Conservation (phyloP, 2,329 filamentous ascomycete species). For the Cercospora berteroae region DNA sequence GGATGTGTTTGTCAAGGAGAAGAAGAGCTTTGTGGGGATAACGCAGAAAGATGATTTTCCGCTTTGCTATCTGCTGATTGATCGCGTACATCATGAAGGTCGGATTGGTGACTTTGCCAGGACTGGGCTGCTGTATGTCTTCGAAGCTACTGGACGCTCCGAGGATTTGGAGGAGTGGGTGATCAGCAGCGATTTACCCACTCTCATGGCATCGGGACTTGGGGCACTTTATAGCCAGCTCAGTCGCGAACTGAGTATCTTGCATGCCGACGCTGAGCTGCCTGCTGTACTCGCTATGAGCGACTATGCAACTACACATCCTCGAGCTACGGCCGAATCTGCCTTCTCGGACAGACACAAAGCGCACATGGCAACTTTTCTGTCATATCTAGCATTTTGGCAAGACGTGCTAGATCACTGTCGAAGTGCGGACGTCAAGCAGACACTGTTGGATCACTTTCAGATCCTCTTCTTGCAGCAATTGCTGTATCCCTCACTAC, state of each 20-base stretch:
- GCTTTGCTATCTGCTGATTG: constrained; percentile 89
- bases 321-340: constrained; percentile 68
- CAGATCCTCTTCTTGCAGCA: constrained; percentile 95
- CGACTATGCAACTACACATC: constrained; percentile 75
- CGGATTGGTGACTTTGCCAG: constrained; percentile 93
- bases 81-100: constrained; percentile 95
- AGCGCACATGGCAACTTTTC: constrained; percentile 85
- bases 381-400: constrained; percentile 96
- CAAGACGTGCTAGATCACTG: constrained; percentile 97
- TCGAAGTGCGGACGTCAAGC: constrained; percentile 84
- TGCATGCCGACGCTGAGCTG: constrained; percentile 69
- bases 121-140: constrained; percentile 91
- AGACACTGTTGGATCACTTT: constrained; percentile 92
- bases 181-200: constrained; percentile 92
- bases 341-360: constrained; percentile 74
- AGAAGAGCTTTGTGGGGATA: constrained; percentile 74
- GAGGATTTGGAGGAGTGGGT: constrained; percentile 89
- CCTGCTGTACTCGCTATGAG: constrained; percentile 85
- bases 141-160: constrained; percentile 85
- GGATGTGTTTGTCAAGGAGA: constrained; percentile 47
- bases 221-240: constrained; percentile 73
- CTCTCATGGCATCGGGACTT: constrained; percentile 92
- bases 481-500: constrained; percentile 88
- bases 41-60: constrained; percentile 91
- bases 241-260: constrained; percentile 75